Evolutionary conservation across 495 filamentous ascomycete species (phyloP).

Genomic region (Pseudoneurospora amorphoporcata): DNA sequence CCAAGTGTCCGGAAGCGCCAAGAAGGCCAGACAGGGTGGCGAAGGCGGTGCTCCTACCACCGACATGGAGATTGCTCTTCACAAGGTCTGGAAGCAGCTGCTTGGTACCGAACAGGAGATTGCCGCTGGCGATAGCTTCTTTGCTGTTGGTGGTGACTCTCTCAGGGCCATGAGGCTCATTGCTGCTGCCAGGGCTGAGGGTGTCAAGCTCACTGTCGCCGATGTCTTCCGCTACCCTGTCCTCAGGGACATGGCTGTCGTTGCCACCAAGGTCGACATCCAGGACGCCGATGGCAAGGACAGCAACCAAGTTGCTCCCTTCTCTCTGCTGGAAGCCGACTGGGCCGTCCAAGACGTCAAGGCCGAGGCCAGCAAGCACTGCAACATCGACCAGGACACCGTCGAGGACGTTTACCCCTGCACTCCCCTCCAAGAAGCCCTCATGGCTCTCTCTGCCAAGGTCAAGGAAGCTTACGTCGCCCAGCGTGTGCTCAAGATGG

Average conservation of each 20-base stretch:
- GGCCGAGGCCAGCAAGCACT: slow-evolving; percentile 19
- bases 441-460: slow-evolving; percentile 52
- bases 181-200: slow-evolving; percentile 28
- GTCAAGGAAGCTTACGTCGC: slow-evolving; percentile 48
- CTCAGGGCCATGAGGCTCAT: slow-evolving; percentile 45
- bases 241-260: slow-evolving; percentile 28
- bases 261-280: slow-evolving; percentile 9
- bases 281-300: neutral
- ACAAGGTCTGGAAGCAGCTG: slow-evolving; percentile 21
- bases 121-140: slow-evolving; percentile 38
- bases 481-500: slow-evolving; percentile 31
- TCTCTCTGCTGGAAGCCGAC: slow-evolving; percentile 18
- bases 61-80: slow-evolving; percentile 19
- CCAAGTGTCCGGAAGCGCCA: slow-evolving; percentile 18
- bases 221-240: slow-evolving; percentile 34
- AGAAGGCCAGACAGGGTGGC: slow-evolving; percentile 7
- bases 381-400: slow-evolving; percentile 10
- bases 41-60: slow-evolving; percentile 12
- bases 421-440: slow-evolving; percentile 60
- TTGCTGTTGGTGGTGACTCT: slow-evolving; percentile 44
- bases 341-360: slow-evolving; percentile 19
- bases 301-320: slow-evolving; percentile 8
- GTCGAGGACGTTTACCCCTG: slow-evolving; percentile 61
- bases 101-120: slow-evolving; percentile 18
- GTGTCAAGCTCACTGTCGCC: slow-evolving; percentile 31